Conservation (phyloP, 176 grass and related monocot genomes). For the Avena atlantica region DNA sequence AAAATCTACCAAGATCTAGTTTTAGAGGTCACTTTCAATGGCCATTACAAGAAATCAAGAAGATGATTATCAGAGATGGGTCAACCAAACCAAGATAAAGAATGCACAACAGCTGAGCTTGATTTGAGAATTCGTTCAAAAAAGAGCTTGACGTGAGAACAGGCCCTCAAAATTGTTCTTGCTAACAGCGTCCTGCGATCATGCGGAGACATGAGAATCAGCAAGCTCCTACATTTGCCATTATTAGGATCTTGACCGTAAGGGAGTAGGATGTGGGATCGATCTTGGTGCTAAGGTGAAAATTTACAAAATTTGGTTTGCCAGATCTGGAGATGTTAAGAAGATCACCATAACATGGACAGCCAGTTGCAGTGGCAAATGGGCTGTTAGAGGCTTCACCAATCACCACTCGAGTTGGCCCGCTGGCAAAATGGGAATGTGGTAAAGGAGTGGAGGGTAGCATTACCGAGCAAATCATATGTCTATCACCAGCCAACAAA, state of each 20-base stretch:
- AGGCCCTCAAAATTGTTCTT: neutral
- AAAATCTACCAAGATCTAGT: neutral
- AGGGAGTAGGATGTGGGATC: neutral
- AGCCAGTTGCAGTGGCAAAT: neutral
- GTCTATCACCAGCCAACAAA: neutral
- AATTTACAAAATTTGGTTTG: neutral
- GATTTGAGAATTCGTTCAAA: neutral
- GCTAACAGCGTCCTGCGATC: neutral
- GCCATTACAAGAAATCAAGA: neutral
- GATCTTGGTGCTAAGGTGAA: neutral
- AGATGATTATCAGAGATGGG: conserved; percentile 11
- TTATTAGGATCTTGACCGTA: neutral
- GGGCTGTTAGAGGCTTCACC: neutral
- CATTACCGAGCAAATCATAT: neutral
- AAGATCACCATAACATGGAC: neutral
- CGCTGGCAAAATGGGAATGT: neutral
- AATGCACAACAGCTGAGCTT: neutral
- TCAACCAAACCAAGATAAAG: neutral
- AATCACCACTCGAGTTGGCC: neutral
- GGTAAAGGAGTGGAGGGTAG: neutral
- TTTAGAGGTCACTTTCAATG: neutral
- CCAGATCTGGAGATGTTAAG: neutral
- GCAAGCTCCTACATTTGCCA: neutral
- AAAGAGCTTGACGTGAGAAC: too few relatives aligned
- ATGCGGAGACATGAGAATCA: neutral